Evolutionary conservation across 139 green algal genomes (phyloP), one percentile per base, ranked within the genome.

Genomic region (Closterium sp.): DNA sequence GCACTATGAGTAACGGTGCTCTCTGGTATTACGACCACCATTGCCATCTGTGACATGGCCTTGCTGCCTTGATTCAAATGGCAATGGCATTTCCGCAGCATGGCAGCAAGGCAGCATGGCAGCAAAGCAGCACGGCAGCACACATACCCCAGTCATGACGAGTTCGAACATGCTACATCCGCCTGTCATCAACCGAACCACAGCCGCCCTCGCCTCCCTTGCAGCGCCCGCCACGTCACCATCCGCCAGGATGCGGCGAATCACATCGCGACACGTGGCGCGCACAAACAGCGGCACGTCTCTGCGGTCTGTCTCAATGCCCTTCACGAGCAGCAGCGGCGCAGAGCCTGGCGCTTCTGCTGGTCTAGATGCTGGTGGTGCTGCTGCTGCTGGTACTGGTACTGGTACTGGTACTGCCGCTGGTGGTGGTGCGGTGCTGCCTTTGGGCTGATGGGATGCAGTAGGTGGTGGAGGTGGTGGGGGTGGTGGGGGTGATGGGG

Each of bases 281-380:
- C 89, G 89, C 23, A 92, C 89, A 89, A 92, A 92, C 30, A 30
- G 8, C 34, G 89, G 89, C 31, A 90, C 89, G 89, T 92, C 89
- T 1, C 89, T 23, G n/a, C 89, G 81, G n/a, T 88, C 89, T 23
- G 89, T 86, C 33, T 92, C 89, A 33, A 92, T 86, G 36, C 89
- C 89, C 36, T 89, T 88, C 31, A 84, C 89, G 3, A 90, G 89
- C 83, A 92, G 89, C 81, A 7, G 19, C n/a, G n/a, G n/a, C n/a
- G n/a, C n/a, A n/a, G n/a, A n/a, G 35, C 88, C 38, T 86, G 21
- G 10, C 19, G 32, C 35, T 83, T 33, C 28, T 30, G n/a, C 85
- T 86, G 12, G 30, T 88, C 28, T 31, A 7, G 25, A 10, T 83
- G 33, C 87, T 84, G 33, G 34, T 90, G 34, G 23, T 90, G 9